Base-by-base conservation (phyloP, 2,329 filamentous ascomycete species). In the Teratosphaeria destructans region DNA sequence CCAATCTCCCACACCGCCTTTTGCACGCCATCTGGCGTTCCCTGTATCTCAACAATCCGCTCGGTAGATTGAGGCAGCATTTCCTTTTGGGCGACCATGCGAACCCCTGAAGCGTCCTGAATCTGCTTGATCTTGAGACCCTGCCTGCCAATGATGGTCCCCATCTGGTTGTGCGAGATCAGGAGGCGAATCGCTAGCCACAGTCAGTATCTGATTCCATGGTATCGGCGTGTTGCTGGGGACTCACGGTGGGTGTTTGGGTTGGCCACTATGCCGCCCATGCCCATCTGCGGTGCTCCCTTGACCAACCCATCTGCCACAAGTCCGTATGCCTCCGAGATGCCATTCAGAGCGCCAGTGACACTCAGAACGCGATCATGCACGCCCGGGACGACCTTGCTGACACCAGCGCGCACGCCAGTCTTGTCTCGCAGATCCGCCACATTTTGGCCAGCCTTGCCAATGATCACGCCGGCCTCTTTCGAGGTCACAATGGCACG, bases 111-210 rank as follows among this genome's bases (percentile, higher is more conserved):
- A 34, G 86, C 87, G 74, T 99, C 94, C 75, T 99, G 94, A 67
- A 99, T 99, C 74, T 96, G 90, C 83, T 99, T 99, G 82, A 99
- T 99, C 82, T 97, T 99, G 67, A 96, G 82, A 61, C 94, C 94
- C 75, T 95, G 89, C 66, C 91, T 86, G 70, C 94, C 94, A 72
- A 99, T 99, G 78, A 99, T 96, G 70, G 94, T 99, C 63, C 94
- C 94, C 94, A 99, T 99, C 78, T 99, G 94, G 76, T 97, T 97
- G 80, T 99, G 93, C 37, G 94, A 99, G 76, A 99, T 97, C 73
- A 99, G 87, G 35, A 99, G 86, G 73, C 96, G 96, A 75, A 99
- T 89, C 62, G 94, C 94, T 99, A 67, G 26, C 62, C 26, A 12
- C 5, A 34, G 61, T 67, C 55, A 69, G 63, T 63, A 57, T 55